A percentile compares a stretch with the other conserved stretches of the same genome.
Evolutionary conservation across 2,329 filamentous ascomycete species (phyloP).

Genomic region (Trichoderma brevicompactum): DNA sequence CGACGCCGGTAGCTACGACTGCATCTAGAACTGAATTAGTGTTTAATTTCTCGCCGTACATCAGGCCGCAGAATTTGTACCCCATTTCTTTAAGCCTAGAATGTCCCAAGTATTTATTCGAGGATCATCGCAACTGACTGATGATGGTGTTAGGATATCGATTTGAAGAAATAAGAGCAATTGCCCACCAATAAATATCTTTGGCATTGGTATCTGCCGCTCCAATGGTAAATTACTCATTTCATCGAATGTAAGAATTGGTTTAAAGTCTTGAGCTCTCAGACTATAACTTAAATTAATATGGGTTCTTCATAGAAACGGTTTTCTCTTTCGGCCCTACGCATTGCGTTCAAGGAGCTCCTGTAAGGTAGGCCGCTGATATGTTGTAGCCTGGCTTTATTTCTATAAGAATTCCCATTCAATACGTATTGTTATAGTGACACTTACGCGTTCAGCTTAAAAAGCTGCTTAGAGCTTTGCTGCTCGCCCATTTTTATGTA

Average conservation of each 20-base stretch:
- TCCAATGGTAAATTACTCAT: not conserved
- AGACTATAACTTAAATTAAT: not conserved
- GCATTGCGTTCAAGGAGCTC: not conserved
- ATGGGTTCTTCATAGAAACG: not conserved
- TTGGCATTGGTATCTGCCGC: conserved; percentile 14
- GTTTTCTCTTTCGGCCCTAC: not conserved
- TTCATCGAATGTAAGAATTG: not conserved
- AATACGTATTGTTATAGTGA: not conserved
- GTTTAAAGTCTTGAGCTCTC: not conserved
- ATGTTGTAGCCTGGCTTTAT: not conserved
- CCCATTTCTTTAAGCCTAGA: not conserved
- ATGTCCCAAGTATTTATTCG: not conserved
- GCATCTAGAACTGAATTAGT: not conserved
- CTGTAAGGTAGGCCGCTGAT: not conserved
- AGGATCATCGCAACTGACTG: not conserved
- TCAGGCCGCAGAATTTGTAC: not conserved
- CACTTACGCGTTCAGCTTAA: not conserved
- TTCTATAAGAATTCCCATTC: not conserved
- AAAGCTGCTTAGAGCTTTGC: not conserved
- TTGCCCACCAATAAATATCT: conserved; percentile 2
- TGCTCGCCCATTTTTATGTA: not conserved
- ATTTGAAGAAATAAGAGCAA: not conserved
- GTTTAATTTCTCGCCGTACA: not conserved
- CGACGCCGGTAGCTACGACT: not conserved
- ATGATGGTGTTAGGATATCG: not conserved